A percentile compares a stretch with the other conserved stretches of the same genome.
Evolutionary conservation across 495 filamentous ascomycete genomes (phyloP).

Genomic region (Xylaria longipes): DNA sequence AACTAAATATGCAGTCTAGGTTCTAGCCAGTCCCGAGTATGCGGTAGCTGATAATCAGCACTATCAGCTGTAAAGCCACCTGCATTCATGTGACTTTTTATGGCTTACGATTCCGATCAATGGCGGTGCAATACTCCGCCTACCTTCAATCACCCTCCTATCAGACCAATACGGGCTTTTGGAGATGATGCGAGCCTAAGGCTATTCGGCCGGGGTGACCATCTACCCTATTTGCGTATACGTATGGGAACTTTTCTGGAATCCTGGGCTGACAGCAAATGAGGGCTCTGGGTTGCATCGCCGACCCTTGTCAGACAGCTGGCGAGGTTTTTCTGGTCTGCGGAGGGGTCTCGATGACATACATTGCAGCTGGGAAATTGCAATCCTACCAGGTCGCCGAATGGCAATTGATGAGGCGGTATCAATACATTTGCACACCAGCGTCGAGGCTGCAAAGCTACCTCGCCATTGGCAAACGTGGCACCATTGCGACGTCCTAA

Average conservation of each 20-base stretch:
- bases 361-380: slow-evolving; percentile 7
- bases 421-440: not conserved
- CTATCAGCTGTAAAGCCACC: slow-evolving; percentile 19
- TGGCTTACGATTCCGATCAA: not conserved
- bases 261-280: slow-evolving; percentile 8
- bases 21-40: not conserved
- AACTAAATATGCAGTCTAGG: not conserved
- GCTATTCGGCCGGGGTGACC: not conserved
- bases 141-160: not conserved
- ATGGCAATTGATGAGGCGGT: slow-evolving; percentile 17
- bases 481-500: slow-evolving; percentile 8
- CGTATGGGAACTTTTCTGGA: slow-evolving; percentile 4
- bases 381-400: slow-evolving; percentile 4
- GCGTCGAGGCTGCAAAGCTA: slow-evolving; percentile 14
- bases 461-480: slow-evolving; percentile 13
- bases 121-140: slow-evolving; percentile 1
- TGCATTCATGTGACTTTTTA: not conserved
- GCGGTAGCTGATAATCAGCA: not conserved
- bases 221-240: not conserved
- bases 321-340: not conserved
- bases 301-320: slow-evolving; percentile 11
- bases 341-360: slow-evolving; percentile 11
- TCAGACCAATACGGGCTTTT: not conserved
- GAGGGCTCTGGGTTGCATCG: not conserved
- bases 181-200: not conserved